A percentile compares a stretch with the other conserved stretches of the same genome.
phyloP scores from a whole-genome alignment of 1,284 basidiomycete species.

The Mycosarcoma mackinlayi region DNA sequence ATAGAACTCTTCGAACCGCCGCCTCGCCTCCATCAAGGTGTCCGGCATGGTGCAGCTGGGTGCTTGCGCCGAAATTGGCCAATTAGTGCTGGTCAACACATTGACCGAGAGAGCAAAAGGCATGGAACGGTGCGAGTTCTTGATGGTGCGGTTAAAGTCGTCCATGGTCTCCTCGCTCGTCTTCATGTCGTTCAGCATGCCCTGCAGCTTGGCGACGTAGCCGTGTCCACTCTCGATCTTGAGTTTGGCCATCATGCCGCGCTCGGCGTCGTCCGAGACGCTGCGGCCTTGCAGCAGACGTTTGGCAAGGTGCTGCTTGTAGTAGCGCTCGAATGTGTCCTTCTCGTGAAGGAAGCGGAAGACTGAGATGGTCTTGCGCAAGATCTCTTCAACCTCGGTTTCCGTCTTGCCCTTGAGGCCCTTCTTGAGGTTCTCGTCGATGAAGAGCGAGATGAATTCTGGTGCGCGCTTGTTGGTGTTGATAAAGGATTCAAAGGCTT shows the following conservation, averaged over 20 bases:
- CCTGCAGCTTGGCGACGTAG: constrained; percentile 97
- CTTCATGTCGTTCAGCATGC: constrained; percentile 99
- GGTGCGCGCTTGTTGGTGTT: constrained; percentile 88
- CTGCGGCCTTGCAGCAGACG: constrained; percentile 86
- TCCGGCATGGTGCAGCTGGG: constrained; percentile 54
- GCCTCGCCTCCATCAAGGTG: constrained; percentile 68
- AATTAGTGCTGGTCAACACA: constrained; percentile 66
- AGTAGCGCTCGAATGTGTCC: constrained; percentile 97
- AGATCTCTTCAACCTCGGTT: constrained; percentile 84
- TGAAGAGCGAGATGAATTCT: constrained; percentile 95
- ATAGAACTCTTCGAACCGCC: constrained; percentile 89
- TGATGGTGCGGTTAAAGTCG: constrained; percentile 77
- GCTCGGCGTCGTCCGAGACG: constrained; percentile 95
- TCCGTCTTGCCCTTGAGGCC: constrained; percentile 97
- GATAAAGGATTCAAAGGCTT: constrained; percentile 94
- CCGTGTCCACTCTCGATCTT: constrained; percentile 96
- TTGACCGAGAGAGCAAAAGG: constrained; percentile 77
- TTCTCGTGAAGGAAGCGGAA: constrained; percentile 96
- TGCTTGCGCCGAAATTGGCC: constrained; percentile 60
- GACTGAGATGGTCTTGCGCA: constrained; percentile 94
- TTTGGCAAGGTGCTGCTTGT: constrained; percentile 94
- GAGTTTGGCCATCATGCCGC: constrained; percentile 96
- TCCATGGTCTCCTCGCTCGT: constrained; percentile 85
- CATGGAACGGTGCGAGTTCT: constrained; percentile 73
- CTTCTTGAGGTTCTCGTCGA: constrained; percentile 95